Conservation (phyloP, 169 alveolate species). For the Plasmodium vivax region DNA sequence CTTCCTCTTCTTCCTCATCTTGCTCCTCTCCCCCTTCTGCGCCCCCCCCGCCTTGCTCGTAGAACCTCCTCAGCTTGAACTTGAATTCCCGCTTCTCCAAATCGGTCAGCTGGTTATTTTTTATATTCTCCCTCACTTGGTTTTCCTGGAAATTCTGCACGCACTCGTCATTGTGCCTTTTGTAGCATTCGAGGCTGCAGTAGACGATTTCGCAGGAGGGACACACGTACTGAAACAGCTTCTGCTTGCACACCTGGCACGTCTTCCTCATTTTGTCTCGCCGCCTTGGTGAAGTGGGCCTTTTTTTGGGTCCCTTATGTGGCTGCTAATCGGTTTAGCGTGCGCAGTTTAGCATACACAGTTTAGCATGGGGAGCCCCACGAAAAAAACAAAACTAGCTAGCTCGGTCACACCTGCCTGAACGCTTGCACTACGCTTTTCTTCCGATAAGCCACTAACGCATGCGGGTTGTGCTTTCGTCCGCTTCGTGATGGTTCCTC, state of each 20-base stretch:
- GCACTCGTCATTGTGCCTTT: slow-evolving; percentile 42
- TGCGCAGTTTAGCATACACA: neutral
- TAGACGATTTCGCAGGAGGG: slow-evolving; percentile 74
- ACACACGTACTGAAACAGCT: slow-evolving; percentile 56
- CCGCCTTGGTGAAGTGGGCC: neutral
- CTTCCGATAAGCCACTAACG: neutral
- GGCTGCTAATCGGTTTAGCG: neutral
- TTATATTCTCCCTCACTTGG: slow-evolving; percentile 58
- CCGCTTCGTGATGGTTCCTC: neutral
- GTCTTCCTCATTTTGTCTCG: slow-evolving; percentile 39
- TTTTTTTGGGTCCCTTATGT: neutral
- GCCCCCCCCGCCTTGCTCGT: neutral
- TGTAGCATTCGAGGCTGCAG: slow-evolving; percentile 65
- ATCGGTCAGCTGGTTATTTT: slow-evolving; percentile 29
- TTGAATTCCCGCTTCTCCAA: slow-evolving; percentile 62
- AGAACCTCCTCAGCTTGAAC: slow-evolving; percentile 42
- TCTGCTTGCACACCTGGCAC: slow-evolving; percentile 67
- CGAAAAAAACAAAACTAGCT: too few species aligned
- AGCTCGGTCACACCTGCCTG: neutral
- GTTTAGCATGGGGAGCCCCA: too few species aligned
- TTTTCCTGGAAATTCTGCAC: slow-evolving; percentile 42
- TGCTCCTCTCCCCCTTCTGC: neutral
- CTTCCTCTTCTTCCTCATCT: neutral
- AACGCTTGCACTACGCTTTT: neutral
- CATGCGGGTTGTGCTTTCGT: neutral